Evolutionary conservation across 2,329 filamentous ascomycete species (phyloP).

Genomic region (Neonectria ditissima): DNA sequence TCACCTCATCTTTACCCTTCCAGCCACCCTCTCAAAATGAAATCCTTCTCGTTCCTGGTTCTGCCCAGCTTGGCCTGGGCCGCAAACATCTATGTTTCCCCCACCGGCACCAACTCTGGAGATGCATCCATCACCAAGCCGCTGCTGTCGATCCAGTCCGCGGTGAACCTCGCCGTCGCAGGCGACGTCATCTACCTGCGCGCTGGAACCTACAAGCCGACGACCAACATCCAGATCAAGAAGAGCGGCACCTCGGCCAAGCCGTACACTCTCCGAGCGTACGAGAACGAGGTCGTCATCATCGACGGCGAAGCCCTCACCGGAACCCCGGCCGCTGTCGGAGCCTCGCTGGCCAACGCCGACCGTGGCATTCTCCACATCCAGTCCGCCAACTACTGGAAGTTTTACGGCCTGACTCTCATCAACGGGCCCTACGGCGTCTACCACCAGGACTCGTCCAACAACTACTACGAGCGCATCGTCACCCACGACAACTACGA

Average conservation of each 20-base stretch:
- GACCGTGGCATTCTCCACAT: conserved; percentile 61
- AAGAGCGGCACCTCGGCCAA: conserved; percentile 54
- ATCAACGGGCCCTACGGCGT: conserved; percentile 52
- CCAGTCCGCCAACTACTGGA: conserved; percentile 56
- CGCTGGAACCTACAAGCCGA: conserved; percentile 56
- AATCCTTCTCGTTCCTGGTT: conserved; percentile 9
- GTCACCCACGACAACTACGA: conserved; percentile 53
- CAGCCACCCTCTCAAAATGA: conserved; percentile 7
- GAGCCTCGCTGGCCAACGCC: conserved; percentile 50
- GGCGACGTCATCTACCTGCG: conserved; percentile 59
- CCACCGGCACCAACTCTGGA: conserved; percentile 53
- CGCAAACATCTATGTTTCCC: conserved; percentile 57
- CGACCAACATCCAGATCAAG: conserved; percentile 60
- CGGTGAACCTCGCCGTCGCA: conserved; percentile 57
- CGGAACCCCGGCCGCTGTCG: conserved; percentile 54
- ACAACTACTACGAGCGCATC: conserved; percentile 52
- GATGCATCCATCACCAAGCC: conserved; percentile 50
- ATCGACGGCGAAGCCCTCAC: conserved; percentile 55
- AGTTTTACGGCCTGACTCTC: conserved; percentile 51
- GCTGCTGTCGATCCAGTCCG: conserved; percentile 58
- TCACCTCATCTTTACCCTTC: background rate
- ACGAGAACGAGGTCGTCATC: conserved; percentile 55
- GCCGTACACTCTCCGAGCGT: conserved; percentile 56
- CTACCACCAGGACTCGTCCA: conserved; percentile 48
- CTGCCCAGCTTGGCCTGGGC: conserved; percentile 29